These are phyloP conservation scores for Aspergillus carbonarius DNA, from an alignment of 2,329 filamentous ascomycete genomes.

Conservation along the genomic window DNA sequence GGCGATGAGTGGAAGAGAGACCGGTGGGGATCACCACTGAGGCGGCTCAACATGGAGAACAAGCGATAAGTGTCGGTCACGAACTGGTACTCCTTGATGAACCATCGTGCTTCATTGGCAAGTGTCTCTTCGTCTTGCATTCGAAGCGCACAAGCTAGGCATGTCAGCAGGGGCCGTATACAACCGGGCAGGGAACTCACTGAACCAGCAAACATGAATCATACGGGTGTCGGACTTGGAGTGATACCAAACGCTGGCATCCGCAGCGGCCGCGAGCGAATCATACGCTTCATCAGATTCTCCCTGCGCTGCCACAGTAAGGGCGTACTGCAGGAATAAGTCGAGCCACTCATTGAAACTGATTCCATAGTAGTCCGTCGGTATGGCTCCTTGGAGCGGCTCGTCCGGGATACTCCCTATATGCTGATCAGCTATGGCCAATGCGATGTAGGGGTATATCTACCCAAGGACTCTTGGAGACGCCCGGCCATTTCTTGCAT, in stretches of 20 bases:
- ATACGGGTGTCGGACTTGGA: constrained; percentile 65
- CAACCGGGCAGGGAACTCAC: constrained; percentile 45
- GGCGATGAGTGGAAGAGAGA: constrained; percentile 73
- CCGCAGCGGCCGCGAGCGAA: constrained; percentile 72
- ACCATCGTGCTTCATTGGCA: constrained; percentile 72
- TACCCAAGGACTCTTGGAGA: constrained; percentile 45
- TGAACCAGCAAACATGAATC: constrained; percentile 75
- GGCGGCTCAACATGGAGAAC: constrained; percentile 72
- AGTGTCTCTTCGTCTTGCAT: constrained; percentile 75
- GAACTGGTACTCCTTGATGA: constrained; percentile 79
- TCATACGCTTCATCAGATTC: constrained; percentile 73
- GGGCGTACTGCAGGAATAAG: constrained; percentile 82
- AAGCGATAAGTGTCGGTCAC: constrained; percentile 80
- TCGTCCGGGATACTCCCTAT: constrained; percentile 27
- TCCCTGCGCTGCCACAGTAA: constrained; percentile 68
- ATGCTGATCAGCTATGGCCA: constrained; percentile 14
- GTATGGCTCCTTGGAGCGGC: constrained; percentile 37
- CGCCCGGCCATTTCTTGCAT: constrained; percentile 46
- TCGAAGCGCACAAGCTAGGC: constrained; percentile 72
- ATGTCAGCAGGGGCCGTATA: constrained; percentile 6
- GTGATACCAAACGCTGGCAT: constrained; percentile 80
- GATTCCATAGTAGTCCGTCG: constrained; percentile 70
- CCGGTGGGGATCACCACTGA: constrained; percentile 65
- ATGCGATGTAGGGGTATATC: not conserved
- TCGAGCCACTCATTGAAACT: constrained; percentile 83